phyloP scores from a whole-genome alignment of 2,329 filamentous ascomycete species.

The Colletotrichum theobromicola region DNA sequence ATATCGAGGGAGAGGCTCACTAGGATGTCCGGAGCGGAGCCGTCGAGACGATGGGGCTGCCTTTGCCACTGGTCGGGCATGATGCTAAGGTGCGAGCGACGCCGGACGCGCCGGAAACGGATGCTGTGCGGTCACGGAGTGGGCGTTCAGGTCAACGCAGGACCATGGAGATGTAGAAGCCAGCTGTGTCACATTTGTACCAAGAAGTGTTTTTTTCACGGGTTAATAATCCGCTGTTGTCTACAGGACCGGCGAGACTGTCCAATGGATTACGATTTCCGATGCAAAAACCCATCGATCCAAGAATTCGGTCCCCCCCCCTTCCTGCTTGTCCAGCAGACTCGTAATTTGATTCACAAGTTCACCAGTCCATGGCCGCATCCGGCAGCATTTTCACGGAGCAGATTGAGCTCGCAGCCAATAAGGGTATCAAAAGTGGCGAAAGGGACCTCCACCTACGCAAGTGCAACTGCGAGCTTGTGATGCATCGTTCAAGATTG shows the following conservation, averaged over 20 bases:
- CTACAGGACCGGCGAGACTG: not conserved
- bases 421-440: not conserved
- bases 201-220: not conserved
- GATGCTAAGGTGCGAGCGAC: not conserved
- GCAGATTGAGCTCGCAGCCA: not conserved
- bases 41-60: not conserved
- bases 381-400: not conserved
- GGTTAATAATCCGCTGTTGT: not conserved
- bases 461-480: not conserved
- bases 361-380: not conserved
- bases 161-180: not conserved
- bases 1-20: conserved; percentile 2
- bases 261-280: not conserved
- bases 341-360: not conserved
- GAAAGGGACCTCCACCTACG: not conserved
- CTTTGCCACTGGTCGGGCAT: not conserved
- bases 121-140: not conserved
- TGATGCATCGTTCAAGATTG: not conserved
- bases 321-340: not conserved
- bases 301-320: not conserved
- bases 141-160: not conserved
- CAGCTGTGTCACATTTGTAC: not conserved
- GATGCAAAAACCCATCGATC: not conserved
- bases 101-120: not conserved
- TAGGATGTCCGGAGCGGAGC: not conserved